Evolutionary conservation across 2,329 filamentous ascomycete species (phyloP).

Genomic region (Aspergillus vadensis): DNA sequence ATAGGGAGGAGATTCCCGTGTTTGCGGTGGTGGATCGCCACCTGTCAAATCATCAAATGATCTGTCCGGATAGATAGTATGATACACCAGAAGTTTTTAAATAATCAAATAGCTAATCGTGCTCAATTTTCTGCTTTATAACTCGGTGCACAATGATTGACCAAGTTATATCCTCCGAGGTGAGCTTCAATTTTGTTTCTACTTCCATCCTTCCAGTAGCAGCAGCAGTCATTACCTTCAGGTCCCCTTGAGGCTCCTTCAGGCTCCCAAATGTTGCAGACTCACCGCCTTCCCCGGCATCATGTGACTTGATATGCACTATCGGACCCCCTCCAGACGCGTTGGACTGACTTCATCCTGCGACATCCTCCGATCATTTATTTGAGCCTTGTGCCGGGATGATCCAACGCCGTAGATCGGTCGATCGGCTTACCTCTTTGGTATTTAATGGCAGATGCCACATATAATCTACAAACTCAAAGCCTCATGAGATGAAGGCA

Average conservation of each 20-base stretch:
- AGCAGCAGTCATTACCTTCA: no score
- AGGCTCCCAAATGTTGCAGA: neutral
- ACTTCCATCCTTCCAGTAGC: no score
- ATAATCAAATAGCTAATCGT: neutral
- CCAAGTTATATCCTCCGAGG: no score
- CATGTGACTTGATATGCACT: conserved; percentile 10
- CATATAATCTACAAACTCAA: neutral
- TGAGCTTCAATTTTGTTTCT: no score
- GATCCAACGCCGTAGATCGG: neutral
- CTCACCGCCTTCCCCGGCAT: conserved; percentile 12
- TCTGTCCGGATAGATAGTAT: neutral
- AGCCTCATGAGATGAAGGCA: conserved; percentile 32
- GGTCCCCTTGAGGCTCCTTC: no score
- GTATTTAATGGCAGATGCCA: neutral
- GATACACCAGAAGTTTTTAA: neutral
- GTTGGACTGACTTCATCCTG: neutral
- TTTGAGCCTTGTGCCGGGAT: neutral
- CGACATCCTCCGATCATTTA: conserved; percentile 3
- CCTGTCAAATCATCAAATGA: neutral
- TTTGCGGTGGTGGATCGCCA: neutral
- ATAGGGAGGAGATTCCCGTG: neutral
- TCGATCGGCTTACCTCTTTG: neutral
- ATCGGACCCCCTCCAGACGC: conserved; percentile 3
- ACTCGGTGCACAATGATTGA: no score
- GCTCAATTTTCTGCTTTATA: neutral